Percentiles rank a stretch among this genome's conserved stretches.
These are phyloP conservation scores for Lactarius tabidus DNA, from an alignment of 768 basidiomycete genomes.

Conservation along the genomic window DNA sequence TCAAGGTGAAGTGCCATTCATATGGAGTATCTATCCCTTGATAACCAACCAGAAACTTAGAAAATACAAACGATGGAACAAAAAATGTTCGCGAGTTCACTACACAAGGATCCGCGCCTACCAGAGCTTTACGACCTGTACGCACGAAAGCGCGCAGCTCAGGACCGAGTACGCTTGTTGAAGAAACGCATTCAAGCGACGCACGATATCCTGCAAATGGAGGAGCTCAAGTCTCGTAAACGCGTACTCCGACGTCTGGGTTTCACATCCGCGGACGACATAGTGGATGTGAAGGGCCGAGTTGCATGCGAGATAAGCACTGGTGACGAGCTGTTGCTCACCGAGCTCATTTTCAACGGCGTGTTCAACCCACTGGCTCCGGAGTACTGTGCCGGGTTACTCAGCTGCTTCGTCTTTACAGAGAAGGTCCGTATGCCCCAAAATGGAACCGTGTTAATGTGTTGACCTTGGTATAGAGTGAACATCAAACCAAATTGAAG, in stretches of 20 bases:
- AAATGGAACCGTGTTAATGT: not conserved
- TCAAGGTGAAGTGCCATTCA: conserved; percentile 53
- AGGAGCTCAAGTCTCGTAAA: conserved; percentile 94
- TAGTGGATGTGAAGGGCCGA: conserved; percentile 96
- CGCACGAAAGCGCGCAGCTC: conserved; percentile 66
- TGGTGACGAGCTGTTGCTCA: conserved; percentile 93
- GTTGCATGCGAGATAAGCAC: conserved; percentile 99
- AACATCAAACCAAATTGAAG: conserved; percentile 78
- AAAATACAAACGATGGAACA: conserved; percentile 91
- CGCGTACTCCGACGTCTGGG: conserved; percentile 88
- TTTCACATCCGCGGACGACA: conserved; percentile 85
- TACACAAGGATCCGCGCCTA: conserved; percentile 75
- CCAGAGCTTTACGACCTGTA: conserved; percentile 80
- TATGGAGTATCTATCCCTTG: not conserved
- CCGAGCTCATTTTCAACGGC: conserved; percentile 96
- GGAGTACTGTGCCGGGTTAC: conserved; percentile 88
- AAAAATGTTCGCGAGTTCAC: conserved; percentile 72
- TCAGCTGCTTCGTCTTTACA: conserved; percentile 96
- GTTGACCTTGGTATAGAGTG: conserved; percentile 52
- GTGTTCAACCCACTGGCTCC: conserved; percentile 87
- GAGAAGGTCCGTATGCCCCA: conserved; percentile 67
- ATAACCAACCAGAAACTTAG: conserved; percentile 36
- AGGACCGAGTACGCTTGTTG: conserved; percentile 65
- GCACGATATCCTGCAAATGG: conserved; percentile 89
- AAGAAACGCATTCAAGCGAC: conserved; percentile 88